Evolutionary conservation across 306 rosid genomes (phyloP).

Genomic region (Dalbergia oliveri): DNA sequence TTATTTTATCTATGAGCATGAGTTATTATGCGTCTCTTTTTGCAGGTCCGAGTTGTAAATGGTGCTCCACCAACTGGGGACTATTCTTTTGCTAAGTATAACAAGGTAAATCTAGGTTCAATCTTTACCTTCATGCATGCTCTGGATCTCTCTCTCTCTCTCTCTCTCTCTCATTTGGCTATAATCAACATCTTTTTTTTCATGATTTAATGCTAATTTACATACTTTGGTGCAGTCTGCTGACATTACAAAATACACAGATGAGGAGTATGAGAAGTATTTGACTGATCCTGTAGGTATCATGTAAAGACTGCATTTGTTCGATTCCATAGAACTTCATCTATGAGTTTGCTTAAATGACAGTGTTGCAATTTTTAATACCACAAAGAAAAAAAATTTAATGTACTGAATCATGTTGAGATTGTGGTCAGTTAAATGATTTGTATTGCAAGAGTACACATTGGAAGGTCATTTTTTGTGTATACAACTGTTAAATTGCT

Average conservation of each 20-base stretch:
- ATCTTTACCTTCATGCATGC: slow-evolving; percentile 14
- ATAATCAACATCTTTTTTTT: neutral
- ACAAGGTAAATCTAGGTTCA: slow-evolving; percentile 65
- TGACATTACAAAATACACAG: slow-evolving; percentile 81
- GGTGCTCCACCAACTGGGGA: slow-evolving; percentile 92
- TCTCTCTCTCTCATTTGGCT: neutral
- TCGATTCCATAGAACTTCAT: slow-evolving; percentile 9
- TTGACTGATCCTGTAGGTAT: slow-evolving; percentile 87
- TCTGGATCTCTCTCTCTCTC: neutral
- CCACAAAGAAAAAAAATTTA: neutral
- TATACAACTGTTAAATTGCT: neutral
- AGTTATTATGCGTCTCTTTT: neutral
- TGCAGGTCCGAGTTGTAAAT: slow-evolving; percentile 87
- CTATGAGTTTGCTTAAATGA: slow-evolving; percentile 31
- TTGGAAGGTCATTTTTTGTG: neutral
- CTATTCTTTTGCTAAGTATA: slow-evolving; percentile 95
- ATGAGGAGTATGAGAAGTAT: slow-evolving; percentile 90
- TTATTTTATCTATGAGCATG: neutral
- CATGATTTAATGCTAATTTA: slow-evolving; percentile 43
- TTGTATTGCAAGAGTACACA: slow-evolving; percentile 9
- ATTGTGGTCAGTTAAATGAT: neutral
- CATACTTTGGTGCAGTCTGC: slow-evolving; percentile 75
- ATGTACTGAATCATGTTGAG: neutral
- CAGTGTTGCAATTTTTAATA: slow-evolving; percentile 5
- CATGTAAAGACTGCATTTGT: slow-evolving; percentile 14